Evolutionary conservation across 345 rosid genomes (phyloP), one percentile per base, ranked within the genome.

Genomic region (Pseudoturritis turrita): DNA sequence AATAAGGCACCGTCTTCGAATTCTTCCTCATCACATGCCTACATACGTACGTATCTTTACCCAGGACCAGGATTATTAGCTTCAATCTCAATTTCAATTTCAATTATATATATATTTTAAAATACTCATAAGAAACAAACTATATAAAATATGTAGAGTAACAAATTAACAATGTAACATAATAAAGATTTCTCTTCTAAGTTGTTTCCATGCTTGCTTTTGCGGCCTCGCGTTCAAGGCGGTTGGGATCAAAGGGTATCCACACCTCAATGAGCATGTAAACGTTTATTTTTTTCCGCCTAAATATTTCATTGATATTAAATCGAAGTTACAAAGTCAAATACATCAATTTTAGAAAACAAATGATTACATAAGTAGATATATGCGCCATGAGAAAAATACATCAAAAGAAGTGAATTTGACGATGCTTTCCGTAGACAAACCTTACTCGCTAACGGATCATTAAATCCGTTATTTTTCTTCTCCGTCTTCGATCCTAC

Each of bases 1-100:
- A 81, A 80, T 68, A 60, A 76, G 89, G 89, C 85, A 78, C 67
- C 81, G 82, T 66, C 74, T 81, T 83, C 78, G 81, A 62, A 80
- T 81, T 85, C 78, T 76, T 56, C 73, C 36, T 43, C 68, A 23
- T 71, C 88, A 82, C 80, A 78, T 73, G 74, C 66, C 83, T 65
- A 75, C 62, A 70, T 71, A 52, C 62, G 73, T 71, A 52, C 37
- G 11, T 72, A 37, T 49, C 75, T 47, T 55, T 45, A 55, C n/a
- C 11, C 26, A 62, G 18, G 46, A 13, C 72, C 72, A 49, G 41
- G 44, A 73, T 54, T 6, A 4, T 18, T 59, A 65, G 43, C 68
- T 72, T 63, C 71, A 7, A 8, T 70, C 65, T 49, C 23, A 18
- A 59, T 2, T 61, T 21, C n/a, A n/a, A n/a, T n/a, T n/a, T n/a